Conservation (phyloP, 805 yeast species). For the Saccharomycopsis capsularis region DNA sequence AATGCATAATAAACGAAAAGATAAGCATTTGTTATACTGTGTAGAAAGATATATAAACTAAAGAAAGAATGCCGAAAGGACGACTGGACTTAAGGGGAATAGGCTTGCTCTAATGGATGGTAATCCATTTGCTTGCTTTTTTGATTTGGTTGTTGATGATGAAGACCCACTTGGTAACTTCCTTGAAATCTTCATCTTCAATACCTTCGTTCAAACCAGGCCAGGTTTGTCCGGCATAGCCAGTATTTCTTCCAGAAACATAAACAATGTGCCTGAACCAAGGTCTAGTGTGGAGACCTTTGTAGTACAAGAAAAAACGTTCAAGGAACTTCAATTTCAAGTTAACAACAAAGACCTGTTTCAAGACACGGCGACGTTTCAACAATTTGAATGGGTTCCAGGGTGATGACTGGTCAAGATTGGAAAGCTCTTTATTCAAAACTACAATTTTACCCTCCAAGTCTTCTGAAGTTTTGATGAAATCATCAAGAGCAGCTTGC, state of each 20-base stretch:
- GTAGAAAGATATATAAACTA: no score
- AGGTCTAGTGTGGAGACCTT: conserved; percentile 43
- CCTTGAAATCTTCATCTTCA: conserved; percentile 38
- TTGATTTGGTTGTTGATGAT: conserved; percentile 24
- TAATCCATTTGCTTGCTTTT: conserved; percentile 22
- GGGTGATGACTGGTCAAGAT: not conserved
- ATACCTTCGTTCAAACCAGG: conserved; percentile 51
- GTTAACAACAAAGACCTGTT: conserved; percentile 29
- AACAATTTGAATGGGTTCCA: conserved; percentile 6
- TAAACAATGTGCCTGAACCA: conserved; percentile 58
- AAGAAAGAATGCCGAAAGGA: no score
- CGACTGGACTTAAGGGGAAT: no score
- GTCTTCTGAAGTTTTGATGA: not conserved
- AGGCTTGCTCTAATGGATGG: not conserved
- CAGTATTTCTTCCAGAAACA: conserved; percentile 54
- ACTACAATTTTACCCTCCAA: not conserved
- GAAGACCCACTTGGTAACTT: conserved; percentile 34
- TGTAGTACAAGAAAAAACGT: conserved; percentile 37
- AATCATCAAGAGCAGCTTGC: not conserved
- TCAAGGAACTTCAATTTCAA: conserved; percentile 37
- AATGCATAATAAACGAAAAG: no score
- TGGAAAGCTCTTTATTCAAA: not conserved
- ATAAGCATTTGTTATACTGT: no score
- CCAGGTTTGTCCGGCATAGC: conserved; percentile 51
- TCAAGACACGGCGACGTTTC: not conserved